Evolutionary conservation across 805 yeast genomes (phyloP), one percentile per base, ranked within the genome.

Genomic region (Blastobotrys muscicola): DNA sequence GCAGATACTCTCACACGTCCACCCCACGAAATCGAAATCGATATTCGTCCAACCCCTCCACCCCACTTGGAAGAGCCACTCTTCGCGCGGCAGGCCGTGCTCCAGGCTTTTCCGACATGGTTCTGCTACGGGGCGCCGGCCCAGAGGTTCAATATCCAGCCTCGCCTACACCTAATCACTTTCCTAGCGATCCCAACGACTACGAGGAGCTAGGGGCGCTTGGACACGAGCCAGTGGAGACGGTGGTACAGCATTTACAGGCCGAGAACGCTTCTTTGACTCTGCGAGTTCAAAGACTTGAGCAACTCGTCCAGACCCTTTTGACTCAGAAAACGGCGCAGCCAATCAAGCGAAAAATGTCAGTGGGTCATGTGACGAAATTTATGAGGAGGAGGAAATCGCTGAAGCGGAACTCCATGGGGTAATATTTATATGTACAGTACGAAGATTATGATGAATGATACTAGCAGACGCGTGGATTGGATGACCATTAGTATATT

Each of bases 101-200:
- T 14, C 45, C 42, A 2, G 45, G 44, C 1, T 42, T 35, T 7
- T 37, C 29, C 13, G 48, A 42, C 29, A 8, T 41, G 10, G 14
- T 8, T 5, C 34, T 36, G 3, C 3, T 44, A n/a, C 33, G 38
- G 14, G 41, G 45, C 14, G 42, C 47, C 7, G 50, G 50, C 3
- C 47, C 50, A 13, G 45, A 29, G 29, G 36, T 46, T 10, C 42
- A 35, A 14, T 26, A 32, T n/a, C 50, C 50, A 4, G 23, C 10
- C 23, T 46, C 50, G 4, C 50, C 50, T 3, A 44, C 50, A 1
- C 42, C 43, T 4, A 12, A 14, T 11, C 11, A 20, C 26, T 20
- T 20, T 6, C 26, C 26, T 20, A 20, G 26, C 6, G 26, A 20
- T 20, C 26, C 26, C 6, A 20, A 20, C 6, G 26, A 20, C 6